A percentile compares a stretch with the other conserved stretches of the same genome.
Conservation (phyloP, 257 asterid genomes). For the Datura wrightii region DNA sequence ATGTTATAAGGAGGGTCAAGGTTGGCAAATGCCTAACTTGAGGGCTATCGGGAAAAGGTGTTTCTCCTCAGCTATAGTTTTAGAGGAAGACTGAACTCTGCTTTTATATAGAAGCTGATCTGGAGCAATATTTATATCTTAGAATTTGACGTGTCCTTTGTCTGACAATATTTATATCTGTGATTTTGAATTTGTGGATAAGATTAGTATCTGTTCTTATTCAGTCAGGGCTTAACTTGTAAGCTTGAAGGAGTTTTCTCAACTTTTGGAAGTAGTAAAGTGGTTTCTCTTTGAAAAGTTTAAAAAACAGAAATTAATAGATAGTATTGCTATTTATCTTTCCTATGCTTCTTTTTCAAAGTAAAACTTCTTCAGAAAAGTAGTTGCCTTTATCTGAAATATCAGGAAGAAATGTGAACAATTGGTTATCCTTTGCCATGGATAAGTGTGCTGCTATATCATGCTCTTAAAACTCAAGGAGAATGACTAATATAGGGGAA, state of each 20-base stretch:
- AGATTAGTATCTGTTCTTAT: neutral
- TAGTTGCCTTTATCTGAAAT: constrained; percentile 20
- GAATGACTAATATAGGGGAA: too few relatives aligned
- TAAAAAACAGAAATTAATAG: neutral
- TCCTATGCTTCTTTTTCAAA: neutral
- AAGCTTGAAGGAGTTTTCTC: neutral
- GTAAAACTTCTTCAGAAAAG: neutral
- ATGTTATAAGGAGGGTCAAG: constrained; percentile 71
- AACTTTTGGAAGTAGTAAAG: neutral
- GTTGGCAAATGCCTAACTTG: constrained; percentile 63
- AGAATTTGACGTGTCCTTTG: neutral
- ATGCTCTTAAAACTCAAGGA: too few relatives aligned
- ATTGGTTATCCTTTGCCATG: neutral
- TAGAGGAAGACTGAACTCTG: constrained; percentile 42
- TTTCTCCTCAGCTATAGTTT: constrained; percentile 69
- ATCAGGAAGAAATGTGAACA: neutral
- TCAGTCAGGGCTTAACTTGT: neutral
- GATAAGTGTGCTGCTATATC: too few relatives aligned
- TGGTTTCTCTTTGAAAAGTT: neutral
- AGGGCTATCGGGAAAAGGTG: constrained; percentile 63
- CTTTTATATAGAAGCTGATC: constrained; percentile 13
- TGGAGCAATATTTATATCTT: neutral
- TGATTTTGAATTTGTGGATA: neutral
- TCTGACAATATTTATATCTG: neutral
- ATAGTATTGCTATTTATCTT: neutral